Conservation (phyloP, 78 protist species). For the Dictyostelium capitatum region DNA sequence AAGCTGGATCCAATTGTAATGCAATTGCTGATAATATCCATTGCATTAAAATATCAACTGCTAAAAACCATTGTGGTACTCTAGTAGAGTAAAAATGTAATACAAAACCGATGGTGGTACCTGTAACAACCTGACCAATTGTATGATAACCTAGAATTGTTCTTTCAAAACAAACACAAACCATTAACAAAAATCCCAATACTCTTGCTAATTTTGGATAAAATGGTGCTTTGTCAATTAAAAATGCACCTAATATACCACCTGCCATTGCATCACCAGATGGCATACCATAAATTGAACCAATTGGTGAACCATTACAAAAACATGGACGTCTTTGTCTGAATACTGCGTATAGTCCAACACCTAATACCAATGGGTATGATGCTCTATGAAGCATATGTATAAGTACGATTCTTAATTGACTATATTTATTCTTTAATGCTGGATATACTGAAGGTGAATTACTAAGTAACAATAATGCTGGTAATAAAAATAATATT, state of each 20-base stretch:
- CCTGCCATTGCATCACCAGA: constrained; percentile 84
- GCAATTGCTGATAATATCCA: constrained; percentile 49
- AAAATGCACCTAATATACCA: constrained; percentile 65
- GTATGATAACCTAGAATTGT: constrained; percentile 68
- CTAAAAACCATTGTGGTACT: constrained; percentile 80
- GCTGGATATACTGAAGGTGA: constrained; percentile 73
- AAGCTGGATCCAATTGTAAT: constrained; percentile 35
- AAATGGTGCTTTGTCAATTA: constrained; percentile 77
- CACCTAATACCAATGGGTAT: constrained; percentile 78
- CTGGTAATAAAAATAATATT: constrained; percentile 47
- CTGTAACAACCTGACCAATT: constrained; percentile 75
- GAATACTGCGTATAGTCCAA: constrained; percentile 72
- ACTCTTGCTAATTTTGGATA: constrained; percentile 58
- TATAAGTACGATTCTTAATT: constrained; percentile 12
- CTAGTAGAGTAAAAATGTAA: constrained; percentile 72
- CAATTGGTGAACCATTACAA: constrained; percentile 63
- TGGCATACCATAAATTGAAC: constrained; percentile 80
- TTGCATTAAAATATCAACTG: constrained; percentile 57
- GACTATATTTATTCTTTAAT: constrained; percentile 49
- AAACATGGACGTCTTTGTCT: constrained; percentile 74
- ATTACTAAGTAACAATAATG: constrained; percentile 40
- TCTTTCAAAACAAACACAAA: constrained; percentile 75
- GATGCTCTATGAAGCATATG: constrained; percentile 80
- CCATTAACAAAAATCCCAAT: constrained; percentile 58
- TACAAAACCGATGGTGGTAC: constrained; percentile 71